Conservation (phyloP, 371 early-diverging fungal genomes). For the Lichtheimia ramosa region DNA sequence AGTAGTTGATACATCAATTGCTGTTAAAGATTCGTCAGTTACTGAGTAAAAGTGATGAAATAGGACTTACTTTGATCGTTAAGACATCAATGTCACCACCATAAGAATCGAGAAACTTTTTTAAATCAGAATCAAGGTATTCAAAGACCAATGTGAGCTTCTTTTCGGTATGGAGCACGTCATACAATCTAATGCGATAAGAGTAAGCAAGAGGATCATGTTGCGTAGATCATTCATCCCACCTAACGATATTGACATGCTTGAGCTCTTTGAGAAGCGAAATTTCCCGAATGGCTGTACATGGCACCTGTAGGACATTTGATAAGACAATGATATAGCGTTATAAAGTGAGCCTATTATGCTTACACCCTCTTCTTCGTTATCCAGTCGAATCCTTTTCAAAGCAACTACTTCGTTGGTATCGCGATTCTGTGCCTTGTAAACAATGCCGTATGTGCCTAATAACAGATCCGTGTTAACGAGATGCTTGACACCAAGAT, state of each 20-base stretch:
- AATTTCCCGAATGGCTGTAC: conserved; percentile 98
- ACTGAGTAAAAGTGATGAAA: neutral
- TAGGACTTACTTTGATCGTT: conserved; percentile 68
- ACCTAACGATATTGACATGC: conserved; percentile 95
- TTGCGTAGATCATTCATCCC: conserved; percentile 1
- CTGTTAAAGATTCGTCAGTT: conserved; percentile 28
- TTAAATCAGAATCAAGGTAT: conserved; percentile 93
- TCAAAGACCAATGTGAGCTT: conserved; percentile 95
- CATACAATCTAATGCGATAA: conserved; percentile 67
- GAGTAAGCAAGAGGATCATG: neutral
- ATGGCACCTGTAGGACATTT: conserved; percentile 71
- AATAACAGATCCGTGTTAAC: conserved; percentile 1
- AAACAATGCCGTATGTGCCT: conserved; percentile 97
- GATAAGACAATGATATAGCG: neutral
- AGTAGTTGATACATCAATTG: conserved; percentile 83
- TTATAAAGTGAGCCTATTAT: neutral
- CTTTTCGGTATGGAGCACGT: conserved; percentile 95
- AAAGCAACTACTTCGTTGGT: conserved; percentile 96
- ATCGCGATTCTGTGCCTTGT: conserved; percentile 93
- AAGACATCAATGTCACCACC: conserved; percentile 77
- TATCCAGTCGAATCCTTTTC: conserved; percentile 96
- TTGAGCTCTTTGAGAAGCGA: conserved; percentile 92
- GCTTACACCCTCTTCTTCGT: conserved; percentile 91
- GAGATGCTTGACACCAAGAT: too few relatives aligned
- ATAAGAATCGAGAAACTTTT: conserved; percentile 86